Evolutionary conservation across 169 alveolate species (phyloP).

Genomic region (Theileria equi): DNA sequence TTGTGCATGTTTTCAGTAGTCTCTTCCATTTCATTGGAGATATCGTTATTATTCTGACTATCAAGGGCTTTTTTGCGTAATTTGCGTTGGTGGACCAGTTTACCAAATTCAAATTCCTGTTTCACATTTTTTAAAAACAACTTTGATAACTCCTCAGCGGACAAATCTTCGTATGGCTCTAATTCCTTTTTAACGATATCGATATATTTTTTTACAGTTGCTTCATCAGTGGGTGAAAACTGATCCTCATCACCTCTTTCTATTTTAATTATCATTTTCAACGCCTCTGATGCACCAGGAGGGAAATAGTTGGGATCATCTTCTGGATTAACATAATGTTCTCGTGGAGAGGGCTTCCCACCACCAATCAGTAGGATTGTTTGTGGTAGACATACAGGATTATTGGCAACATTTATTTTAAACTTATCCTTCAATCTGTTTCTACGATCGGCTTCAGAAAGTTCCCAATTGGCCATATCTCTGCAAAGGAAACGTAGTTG

Average conservation of each 20-base stretch:
- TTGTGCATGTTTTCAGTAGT: background rate
- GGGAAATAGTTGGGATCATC: constrained; percentile 47
- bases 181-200: constrained; percentile 14
- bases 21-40: background rate
- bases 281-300: constrained; percentile 13
- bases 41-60: too few species aligned
- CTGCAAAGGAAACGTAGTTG: constrained; percentile 16
- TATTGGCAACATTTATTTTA: background rate
- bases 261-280: constrained; percentile 21
- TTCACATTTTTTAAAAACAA: constrained; percentile 21
- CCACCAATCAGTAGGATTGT: constrained; percentile 15
- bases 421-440: constrained; percentile 2
- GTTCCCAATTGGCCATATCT: constrained; percentile 32
- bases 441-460: constrained; percentile 8
- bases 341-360: constrained; percentile 31
- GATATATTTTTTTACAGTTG: constrained; percentile 12
- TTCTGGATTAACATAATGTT: constrained; percentile 30
- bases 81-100: constrained; percentile 14
- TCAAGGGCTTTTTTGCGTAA: background rate
- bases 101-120: constrained; percentile 44
- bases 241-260: constrained; percentile 6
- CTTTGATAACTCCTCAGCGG: constrained; percentile 34
- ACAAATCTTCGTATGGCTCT: constrained; percentile 41
- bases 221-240: constrained; percentile 36
- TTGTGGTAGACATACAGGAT: background rate